Base-by-base conservation (phyloP, 2,329 filamentous ascomycete genomes). In the Tolypocladium inflatum region DNA sequence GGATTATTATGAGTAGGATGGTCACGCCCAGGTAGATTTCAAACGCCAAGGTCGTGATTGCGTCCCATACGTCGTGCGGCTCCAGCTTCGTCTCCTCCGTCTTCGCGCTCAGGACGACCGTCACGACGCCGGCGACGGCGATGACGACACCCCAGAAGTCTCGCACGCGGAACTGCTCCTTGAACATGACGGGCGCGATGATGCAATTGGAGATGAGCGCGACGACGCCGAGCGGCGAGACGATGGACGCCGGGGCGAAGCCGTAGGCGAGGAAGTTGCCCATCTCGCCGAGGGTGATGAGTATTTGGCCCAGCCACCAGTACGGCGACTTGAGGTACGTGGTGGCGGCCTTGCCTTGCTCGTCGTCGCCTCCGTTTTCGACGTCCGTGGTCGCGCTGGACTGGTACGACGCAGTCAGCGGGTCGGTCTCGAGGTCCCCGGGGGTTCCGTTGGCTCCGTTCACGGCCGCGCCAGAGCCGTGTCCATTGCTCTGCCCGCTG, bases 201-300 rank as follows among this genome's bases (percentile, higher is more conserved):
- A 99, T 84, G 73, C 94, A 99, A 74, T 99, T 99, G 51, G 92
- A 96, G 52, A 99, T 87, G 61, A 99, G 78, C 2, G 94, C 94
- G 15, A 99, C 94, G n/a, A 99, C 94, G 11, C 94, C 94, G 7
- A 99, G 79, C 0, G 94, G 94, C 39, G 92, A 97, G 48, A 99
- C 94, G 66, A 99, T 97, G 17, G 94, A 97, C 9, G 94, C 94
- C 4, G 94, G 94, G 37, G 94, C 94, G 71, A 99, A 99, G 30
- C 94, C 94, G 68, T 99, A 99, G 0, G 94, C 94, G 62, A 99
- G 77, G 69, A 99, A 99, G 71, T 99, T 99, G 55, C 94, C 94
- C 69, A 89, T 88, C 76, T 99, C 94, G 58, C 94, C 94, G 30
- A 96, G 76, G 0, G 87, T 91, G 84, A 99, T 99, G 60, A 99